These are phyloP conservation scores for Penicillium paneum DNA, from an alignment of 2,329 filamentous ascomycete genomes.

Conservation along the genomic window DNA sequence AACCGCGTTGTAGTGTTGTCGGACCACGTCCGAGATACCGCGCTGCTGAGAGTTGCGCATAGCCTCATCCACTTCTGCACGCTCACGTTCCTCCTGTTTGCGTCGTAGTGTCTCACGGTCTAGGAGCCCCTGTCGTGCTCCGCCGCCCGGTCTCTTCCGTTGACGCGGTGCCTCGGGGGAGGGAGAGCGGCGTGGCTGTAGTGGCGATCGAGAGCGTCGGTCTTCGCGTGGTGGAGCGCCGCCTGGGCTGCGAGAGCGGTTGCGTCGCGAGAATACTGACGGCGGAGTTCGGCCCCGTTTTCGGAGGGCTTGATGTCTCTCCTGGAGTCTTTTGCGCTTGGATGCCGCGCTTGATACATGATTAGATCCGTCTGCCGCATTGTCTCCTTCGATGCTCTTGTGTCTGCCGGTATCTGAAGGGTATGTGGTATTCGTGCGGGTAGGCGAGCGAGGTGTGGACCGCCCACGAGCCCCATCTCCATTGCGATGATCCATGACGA, in stretches of 20 bases:
- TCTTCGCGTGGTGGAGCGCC: conserved; percentile 24
- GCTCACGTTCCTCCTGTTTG: conserved; percentile 45
- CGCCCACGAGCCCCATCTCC: neutral
- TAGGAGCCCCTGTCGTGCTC: conserved; percentile 40
- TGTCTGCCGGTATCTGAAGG: conserved; percentile 4
- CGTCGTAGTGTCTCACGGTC: conserved; percentile 41
- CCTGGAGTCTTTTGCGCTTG: conserved; percentile 41
- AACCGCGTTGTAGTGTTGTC: conserved; percentile 93
- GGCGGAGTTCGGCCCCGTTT: conserved; percentile 38
- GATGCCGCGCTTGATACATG: conserved; percentile 28
- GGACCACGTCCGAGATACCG: conserved; percentile 78
- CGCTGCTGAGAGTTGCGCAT: conserved; percentile 42
- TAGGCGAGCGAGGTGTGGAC: neutral
- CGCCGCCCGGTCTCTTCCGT: conserved; percentile 48
- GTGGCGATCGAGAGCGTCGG: conserved; percentile 42
- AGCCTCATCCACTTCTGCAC: conserved; percentile 40
- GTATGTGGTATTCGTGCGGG: neutral
- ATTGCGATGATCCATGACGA: conserved; percentile 2
- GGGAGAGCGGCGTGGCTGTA: conserved; percentile 43
- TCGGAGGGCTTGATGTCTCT: conserved; percentile 36
- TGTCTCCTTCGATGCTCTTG: conserved; percentile 22
- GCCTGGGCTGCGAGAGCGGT: conserved; percentile 29
- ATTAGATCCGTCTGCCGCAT: conserved; percentile 22
- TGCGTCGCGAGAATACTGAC: conserved; percentile 41
- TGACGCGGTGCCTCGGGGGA: conserved; percentile 40